Conservation (phyloP, 352 stramenopile genomes). For the Globisporangium acanthophoron region DNA sequence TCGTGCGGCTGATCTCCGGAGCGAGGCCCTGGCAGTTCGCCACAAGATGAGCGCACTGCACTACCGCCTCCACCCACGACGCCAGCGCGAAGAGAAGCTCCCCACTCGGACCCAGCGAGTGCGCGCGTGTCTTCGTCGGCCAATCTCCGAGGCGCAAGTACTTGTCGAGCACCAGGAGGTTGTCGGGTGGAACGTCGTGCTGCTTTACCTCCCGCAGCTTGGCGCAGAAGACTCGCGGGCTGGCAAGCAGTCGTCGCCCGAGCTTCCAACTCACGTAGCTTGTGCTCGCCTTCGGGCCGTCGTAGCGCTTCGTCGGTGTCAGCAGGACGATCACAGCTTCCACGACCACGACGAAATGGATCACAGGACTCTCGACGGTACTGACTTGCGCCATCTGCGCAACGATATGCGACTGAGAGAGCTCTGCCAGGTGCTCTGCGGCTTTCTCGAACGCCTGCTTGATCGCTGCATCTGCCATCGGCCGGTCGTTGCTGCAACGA, state of each 20-base stretch:
- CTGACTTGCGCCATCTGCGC: conserved; percentile 30
- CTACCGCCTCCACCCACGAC: conserved; percentile 44
- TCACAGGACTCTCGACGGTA: conserved; percentile 1
- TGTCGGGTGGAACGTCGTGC: conserved; percentile 37
- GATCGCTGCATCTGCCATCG: conserved; percentile 38
- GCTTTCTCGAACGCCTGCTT: conserved; percentile 45
- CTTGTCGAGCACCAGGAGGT: conserved; percentile 42
- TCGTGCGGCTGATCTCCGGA: conserved; percentile 39
- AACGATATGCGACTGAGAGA: conserved; percentile 11
- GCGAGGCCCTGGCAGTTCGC: conserved; percentile 37
- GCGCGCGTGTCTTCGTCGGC: conserved; percentile 26
- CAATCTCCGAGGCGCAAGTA: conserved; percentile 55
- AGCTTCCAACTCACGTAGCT: conserved; percentile 72
- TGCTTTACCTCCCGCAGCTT: conserved; percentile 45
- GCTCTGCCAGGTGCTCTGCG: conserved; percentile 20
- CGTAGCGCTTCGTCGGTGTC: conserved; percentile 62
- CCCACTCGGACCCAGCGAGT: conserved; percentile 20
- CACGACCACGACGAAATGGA: conserved; percentile 61
- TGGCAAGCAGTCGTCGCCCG: conserved; percentile 41
- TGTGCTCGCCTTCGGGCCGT: conserved; percentile 32
- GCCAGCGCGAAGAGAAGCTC: conserved; percentile 42
- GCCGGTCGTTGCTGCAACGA: neutral
- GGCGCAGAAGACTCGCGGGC: conserved; percentile 33
- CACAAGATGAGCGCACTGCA: conserved; percentile 34
- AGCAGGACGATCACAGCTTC: conserved; percentile 76